phyloP scores from a whole-genome alignment of 768 basidiomycete species.

The Leccinum truebloodii region DNA sequence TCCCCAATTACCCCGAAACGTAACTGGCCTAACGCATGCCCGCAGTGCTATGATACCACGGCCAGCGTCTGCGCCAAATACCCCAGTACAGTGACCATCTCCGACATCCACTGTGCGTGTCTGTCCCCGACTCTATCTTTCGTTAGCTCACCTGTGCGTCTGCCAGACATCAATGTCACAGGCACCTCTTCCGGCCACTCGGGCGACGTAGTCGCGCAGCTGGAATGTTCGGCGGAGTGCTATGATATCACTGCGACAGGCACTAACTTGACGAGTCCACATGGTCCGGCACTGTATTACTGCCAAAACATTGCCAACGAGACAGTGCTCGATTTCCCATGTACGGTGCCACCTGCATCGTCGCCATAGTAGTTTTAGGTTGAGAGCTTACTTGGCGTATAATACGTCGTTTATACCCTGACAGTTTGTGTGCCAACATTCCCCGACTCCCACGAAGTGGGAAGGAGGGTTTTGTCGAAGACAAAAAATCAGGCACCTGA shows the following conservation, averaged over 20 bases:
- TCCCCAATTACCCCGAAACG: too few relatives aligned
- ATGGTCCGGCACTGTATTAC: conserved; percentile 35
- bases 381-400: too few relatives aligned
- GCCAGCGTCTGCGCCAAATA: conserved; percentile 38
- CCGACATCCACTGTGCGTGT: conserved; percentile 43
- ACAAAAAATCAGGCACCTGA: too few relatives aligned
- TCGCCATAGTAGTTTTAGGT: background rate
- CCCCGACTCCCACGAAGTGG: too few relatives aligned
- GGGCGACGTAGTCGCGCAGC: conserved; percentile 40
- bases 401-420: too few relatives aligned
- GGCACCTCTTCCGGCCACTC: conserved; percentile 44
- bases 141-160: too few relatives aligned
- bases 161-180: conserved; percentile 39
- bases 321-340: conserved; percentile 32
- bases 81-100: conserved; percentile 39
- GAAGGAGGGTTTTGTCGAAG: too few relatives aligned
- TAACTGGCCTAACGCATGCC: background rate
- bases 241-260: conserved; percentile 39
- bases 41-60: conserved; percentile 40
- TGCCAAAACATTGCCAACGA: conserved; percentile 39
- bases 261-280: conserved; percentile 26
- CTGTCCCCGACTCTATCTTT: background rate
- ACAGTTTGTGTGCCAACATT: too few relatives aligned
- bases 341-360: conserved; percentile 15
- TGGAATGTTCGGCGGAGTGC: conserved; percentile 43